Percentiles rank a stretch among this genome's conserved stretches.
These are phyloP conservation scores for Globisporangium camurandrum DNA, from an alignment of 352 stramenopile genomes.

Conservation along the genomic window DNA sequence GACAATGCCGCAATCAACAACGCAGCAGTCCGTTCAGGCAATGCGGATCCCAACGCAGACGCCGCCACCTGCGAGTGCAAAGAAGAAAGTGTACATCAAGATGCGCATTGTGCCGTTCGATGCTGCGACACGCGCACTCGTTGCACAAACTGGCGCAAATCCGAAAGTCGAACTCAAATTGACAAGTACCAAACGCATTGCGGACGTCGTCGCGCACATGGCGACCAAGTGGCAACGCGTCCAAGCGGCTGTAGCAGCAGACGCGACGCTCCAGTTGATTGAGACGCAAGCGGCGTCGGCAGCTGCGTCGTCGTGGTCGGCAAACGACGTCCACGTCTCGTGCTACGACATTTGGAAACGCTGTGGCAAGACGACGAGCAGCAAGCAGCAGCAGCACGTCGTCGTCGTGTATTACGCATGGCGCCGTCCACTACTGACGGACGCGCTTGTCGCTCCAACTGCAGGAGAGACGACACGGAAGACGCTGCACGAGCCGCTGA, in stretches of 20 bases:
- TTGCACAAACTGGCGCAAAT: conserved; percentile 41
- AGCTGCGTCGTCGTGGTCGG: conserved; percentile 26
- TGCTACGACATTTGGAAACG: conserved; percentile 72
- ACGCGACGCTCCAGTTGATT: conserved; percentile 42
- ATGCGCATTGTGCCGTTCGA: conserved; percentile 76
- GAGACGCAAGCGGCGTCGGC: conserved; percentile 22
- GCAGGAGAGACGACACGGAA: too few relatives aligned
- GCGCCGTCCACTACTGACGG: too few relatives aligned
- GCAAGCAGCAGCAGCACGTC: conserved; percentile 66
- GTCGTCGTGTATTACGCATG: conserved; percentile 68
- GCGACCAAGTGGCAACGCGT: conserved; percentile 64
- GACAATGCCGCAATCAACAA: not conserved
- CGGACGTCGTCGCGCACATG: conserved; percentile 74
- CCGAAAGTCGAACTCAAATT: conserved; percentile 80
- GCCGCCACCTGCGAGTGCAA: conserved; percentile 28
- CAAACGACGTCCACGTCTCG: conserved; percentile 33
- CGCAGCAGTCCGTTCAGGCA: not conserved
- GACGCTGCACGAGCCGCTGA: too few relatives aligned
- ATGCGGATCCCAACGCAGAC: conserved; percentile 31
- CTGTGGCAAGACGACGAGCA: conserved; percentile 47
- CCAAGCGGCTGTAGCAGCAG: conserved; percentile 15
- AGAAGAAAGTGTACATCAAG: conserved; percentile 80
- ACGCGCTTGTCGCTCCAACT: too few relatives aligned
- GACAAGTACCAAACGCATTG: conserved; percentile 70
- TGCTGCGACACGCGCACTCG: conserved; percentile 36